Base-by-base conservation (phyloP, 805 yeast species). In the Starmera pachycereana region DNA sequence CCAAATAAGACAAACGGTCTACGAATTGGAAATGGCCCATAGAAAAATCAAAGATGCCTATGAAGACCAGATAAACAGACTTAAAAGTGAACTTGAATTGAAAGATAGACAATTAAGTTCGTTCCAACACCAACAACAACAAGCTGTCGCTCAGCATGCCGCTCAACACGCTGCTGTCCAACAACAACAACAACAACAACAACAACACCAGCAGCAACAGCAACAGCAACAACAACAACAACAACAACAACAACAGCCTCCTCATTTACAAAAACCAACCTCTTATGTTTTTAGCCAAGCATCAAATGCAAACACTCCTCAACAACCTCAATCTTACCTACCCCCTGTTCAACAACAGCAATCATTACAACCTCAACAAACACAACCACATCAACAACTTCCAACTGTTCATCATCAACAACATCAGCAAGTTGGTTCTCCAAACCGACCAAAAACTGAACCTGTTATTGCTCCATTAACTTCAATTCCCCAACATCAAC, bases 11-110 rank as follows among this genome's bases (percentile, higher is more conserved):
- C 94, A 88, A 56, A 86, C 96, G 10, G 95, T 90, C 27, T 88
- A 81, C 57, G 97, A 92, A 58, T 73, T 90, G 53, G 97, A 90
- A 61, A 75, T 81, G 73, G 90, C 95, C 32, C 97, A 90, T 66
- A 74, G 95, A 51, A 85, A 86, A 58, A 84, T 92, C 74, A 89
- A 90, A 65, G 97, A 90, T 56, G 88, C 89, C 36, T 92, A 90
- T 63, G 97, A 90, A 61, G 95, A 85, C 53, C 97, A 90, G 63
- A 83, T 92, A 41, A 68, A 76, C 57, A 72, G 92, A 50, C 72
- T 90, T 61, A 88, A 90, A 61, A 77, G 79, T 47, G 96, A 88
- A 58, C 70, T 90, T 49, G 96, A 87, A 52, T 76, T 72, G 54
- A 71, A 89, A 52, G 94, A 85, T 57, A 72, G 90, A 58, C 68